A percentile compares a stretch with the other conserved stretches of the same genome.
phyloP scores from a whole-genome alignment of 352 stramenopile genomes.

The Saprolegnia parasitica region DNA sequence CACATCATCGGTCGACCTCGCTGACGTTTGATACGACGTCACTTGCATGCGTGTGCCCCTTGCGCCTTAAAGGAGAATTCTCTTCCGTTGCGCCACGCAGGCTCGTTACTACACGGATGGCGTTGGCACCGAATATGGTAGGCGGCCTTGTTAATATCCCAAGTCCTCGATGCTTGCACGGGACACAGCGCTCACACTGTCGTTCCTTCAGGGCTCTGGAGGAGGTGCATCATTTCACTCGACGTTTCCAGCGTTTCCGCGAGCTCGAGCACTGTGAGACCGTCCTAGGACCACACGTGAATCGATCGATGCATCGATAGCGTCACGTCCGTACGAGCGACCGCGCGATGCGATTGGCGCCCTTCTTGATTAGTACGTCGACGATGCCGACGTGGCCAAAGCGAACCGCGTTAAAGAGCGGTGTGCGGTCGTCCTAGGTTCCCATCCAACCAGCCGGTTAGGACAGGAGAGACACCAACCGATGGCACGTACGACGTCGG shows the following conservation, averaged over 20 bases:
- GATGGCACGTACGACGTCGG: conserved; percentile 14
- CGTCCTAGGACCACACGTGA: neutral
- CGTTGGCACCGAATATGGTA: too few species aligned
- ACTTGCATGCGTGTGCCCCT: too few species aligned
- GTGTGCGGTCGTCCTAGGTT: conserved; percentile 19
- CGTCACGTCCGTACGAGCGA: neutral
- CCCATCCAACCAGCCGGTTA: neutral
- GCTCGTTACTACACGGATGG: too few species aligned
- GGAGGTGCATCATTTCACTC: neutral
- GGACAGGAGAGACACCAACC: neutral
- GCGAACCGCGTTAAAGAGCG: conserved; percentile 8
- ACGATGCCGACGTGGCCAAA: conserved; percentile 4
- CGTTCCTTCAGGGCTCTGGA: neutral
- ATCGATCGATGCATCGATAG: neutral
- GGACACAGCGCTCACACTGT: too few species aligned
- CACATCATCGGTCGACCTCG: too few species aligned
- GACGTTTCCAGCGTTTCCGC: neutral
- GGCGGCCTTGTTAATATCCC: too few species aligned
- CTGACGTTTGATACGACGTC: too few species aligned
- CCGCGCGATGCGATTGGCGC: neutral
- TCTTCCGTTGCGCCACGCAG: too few species aligned
- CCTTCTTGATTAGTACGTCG: conserved; percentile 14
- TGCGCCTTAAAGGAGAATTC: too few species aligned
- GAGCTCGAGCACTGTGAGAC: neutral
- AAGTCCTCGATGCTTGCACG: too few species aligned